Evolutionary conservation across 176 grass and related monocot genomes (phyloP).

Genomic region (Oryza meyeriana): DNA sequence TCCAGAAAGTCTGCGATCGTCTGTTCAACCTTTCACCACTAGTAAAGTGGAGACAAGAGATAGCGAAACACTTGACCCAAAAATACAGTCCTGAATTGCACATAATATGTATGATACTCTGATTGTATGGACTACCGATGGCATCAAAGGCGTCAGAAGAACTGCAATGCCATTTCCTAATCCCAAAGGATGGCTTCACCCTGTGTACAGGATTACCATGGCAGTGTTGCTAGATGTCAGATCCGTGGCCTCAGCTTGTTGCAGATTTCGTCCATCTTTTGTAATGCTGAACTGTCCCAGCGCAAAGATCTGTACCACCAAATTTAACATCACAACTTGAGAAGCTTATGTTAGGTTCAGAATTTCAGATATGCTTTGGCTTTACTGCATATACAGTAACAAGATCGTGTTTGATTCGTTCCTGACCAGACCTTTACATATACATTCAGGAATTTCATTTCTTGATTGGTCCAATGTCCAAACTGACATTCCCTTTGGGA

Average conservation of each 20-base stretch:
- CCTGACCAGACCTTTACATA: background rate
- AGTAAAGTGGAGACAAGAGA: slow-evolving; percentile 22
- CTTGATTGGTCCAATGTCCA: background rate
- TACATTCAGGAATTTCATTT: background rate
- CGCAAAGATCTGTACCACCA: background rate
- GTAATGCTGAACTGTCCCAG: background rate
- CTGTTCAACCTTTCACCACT: slow-evolving; percentile 42
- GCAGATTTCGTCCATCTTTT: background rate
- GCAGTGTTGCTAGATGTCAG: background rate
- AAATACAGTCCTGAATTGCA: slow-evolving; percentile 24
- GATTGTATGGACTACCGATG: slow-evolving; percentile 2
- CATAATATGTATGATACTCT: background rate
- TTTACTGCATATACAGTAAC: background rate
- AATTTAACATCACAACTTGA: background rate
- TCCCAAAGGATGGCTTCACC: background rate
- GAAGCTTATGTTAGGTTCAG: background rate
- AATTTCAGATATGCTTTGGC: background rate
- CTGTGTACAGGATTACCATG: background rate
- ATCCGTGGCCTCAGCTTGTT: background rate
- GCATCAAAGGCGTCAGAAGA: background rate
- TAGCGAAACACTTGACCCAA: slow-evolving; percentile 21
- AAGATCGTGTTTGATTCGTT: background rate
- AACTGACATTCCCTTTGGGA: background rate
- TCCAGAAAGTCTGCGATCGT: slow-evolving; percentile 48
- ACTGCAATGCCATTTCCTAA: background rate